phyloP scores from a whole-genome alignment of 1,284 basidiomycete genomes.

The Moesziomyces parantarcticus region DNA sequence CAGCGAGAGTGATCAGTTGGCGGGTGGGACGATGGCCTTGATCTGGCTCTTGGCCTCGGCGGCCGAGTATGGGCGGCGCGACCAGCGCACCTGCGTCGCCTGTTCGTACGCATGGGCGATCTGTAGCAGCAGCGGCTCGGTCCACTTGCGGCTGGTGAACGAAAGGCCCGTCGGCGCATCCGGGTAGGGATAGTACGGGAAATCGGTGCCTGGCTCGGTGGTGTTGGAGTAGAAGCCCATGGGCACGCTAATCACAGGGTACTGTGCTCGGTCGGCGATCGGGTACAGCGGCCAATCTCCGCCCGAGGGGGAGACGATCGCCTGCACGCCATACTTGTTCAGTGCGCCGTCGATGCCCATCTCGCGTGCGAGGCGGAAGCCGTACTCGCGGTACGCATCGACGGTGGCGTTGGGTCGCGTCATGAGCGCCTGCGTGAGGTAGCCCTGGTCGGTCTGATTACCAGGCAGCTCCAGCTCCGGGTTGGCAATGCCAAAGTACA shows the following conservation, averaged over 20 bases:
- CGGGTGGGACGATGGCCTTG: slow-evolving; percentile 69
- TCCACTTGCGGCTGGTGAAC: slow-evolving; percentile 76
- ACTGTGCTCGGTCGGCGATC: slow-evolving; percentile 27
- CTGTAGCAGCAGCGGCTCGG: slow-evolving; percentile 74
- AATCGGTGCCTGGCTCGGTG: slow-evolving; percentile 8
- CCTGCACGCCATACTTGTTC: slow-evolving; percentile 4
- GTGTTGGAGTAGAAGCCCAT: slow-evolving; percentile 39
- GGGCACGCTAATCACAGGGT: slow-evolving; percentile 32
- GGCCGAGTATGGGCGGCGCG: slow-evolving; percentile 72
- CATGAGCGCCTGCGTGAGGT: slow-evolving; percentile 26
- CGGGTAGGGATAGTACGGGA: slow-evolving; percentile 31
- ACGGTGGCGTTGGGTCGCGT: slow-evolving; percentile 36
- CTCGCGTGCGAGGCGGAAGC: slow-evolving; percentile 10
- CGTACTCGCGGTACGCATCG: slow-evolving; percentile 16
- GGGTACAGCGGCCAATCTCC: slow-evolving; percentile 25
- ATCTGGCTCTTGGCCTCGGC: slow-evolving; percentile 76
- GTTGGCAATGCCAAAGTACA: slow-evolving; percentile 35
- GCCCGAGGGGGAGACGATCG: slow-evolving; percentile 24
- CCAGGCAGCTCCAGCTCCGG: slow-evolving; percentile 16
- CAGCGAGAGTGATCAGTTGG: background rate
- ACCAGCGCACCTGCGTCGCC: slow-evolving; percentile 73
- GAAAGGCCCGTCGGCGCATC: slow-evolving; percentile 74
- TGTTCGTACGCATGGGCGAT: slow-evolving; percentile 78
- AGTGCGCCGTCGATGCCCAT: slow-evolving; percentile 28
- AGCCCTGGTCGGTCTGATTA: slow-evolving; percentile 38